Evolutionary conservation across 108 stramenopile species (phyloP), one percentile per base, ranked within the genome.

Genomic region (Stephanodiscus minutulus): DNA sequence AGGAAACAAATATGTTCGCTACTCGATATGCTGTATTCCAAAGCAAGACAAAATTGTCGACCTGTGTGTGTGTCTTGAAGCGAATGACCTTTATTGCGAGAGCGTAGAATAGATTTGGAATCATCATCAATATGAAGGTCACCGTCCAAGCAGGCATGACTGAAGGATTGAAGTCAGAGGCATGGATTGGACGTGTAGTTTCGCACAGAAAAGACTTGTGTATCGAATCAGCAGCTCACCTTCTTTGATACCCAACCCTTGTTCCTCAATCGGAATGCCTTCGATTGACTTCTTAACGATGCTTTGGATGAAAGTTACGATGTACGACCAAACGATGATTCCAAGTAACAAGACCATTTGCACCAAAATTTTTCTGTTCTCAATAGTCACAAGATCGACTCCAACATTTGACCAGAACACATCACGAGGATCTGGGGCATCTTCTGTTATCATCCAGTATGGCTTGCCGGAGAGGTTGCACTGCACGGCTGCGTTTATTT

Each of bases 361-460:
- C 56, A 76, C 73, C 18, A 79, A 31, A 33, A 47, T 61, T 43
- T 84, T 74, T 69, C 72, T 55, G 24, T 13, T 61, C 43, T 82
- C 66, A 33, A 88, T 84, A 1, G 61, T 71, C 28, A 53, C 27
- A 18, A 48, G 59, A 46, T 83, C 60, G 13, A 77, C 77, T 17
- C 60, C 52, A 50, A 78, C 62, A 68, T 88, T 88, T 18, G 54
- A 52, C 87, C 87, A 88, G 15, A 80, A 24, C 37, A 88, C 71
- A 70, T 88, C 87, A 29, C 83, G 59, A 24, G 77, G 81, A 64
- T 86, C 87, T 12, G 87, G 87, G 17, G 85, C 87, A 39, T 74
- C 64, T 1, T 37, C 36, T 3, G 82, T 78, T 6, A 80, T 55
- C 64, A 81, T 65, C 62, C 62, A 72, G 50, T 81, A 47, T 15